A percentile compares a stretch with the other conserved stretches of the same genome.
phyloP scores from a whole-genome alignment of 1,284 basidiomycete species.

The Tilletia indica region DNA sequence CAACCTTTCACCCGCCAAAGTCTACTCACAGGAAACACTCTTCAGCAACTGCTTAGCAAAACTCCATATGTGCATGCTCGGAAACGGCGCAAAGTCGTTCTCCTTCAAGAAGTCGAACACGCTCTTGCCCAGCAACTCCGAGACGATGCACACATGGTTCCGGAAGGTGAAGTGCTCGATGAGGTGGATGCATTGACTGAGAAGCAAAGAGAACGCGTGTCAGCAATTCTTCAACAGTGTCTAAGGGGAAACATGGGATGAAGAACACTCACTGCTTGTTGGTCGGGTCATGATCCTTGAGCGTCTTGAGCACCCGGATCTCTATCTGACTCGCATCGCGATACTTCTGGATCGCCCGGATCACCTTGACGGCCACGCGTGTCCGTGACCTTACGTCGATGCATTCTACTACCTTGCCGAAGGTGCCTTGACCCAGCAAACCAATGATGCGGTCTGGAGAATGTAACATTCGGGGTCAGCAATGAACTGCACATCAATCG shows the following conservation, averaged over 20 bases:
- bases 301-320: constrained; percentile 85
- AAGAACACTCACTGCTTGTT: constrained; percentile 75
- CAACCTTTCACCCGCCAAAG: too few species aligned
- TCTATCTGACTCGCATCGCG: constrained; percentile 99
- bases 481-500: background rate
- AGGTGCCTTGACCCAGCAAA: constrained; percentile 93
- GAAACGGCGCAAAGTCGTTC: constrained; percentile 94
- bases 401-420: constrained; percentile 97
- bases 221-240: too few species aligned
- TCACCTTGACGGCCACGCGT: constrained; percentile 97
- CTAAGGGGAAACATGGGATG: too few species aligned
- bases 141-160: constrained; percentile 97
- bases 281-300: constrained; percentile 83
- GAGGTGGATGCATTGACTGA: constrained; percentile 95
- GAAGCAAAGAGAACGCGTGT: background rate
- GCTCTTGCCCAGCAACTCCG: constrained; percentile 92
- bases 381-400: constrained; percentile 68
- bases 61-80: constrained; percentile 88
- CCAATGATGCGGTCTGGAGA: constrained; percentile 67
- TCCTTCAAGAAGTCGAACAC: constrained; percentile 99
- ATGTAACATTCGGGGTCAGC: background rate
- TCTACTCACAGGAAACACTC: constrained; percentile 71
- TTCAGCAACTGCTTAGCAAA: constrained; percentile 89
- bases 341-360: constrained; percentile 63
- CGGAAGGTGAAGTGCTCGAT: constrained; percentile 92